Evolutionary conservation across 352 stramenopile genomes (phyloP), one percentile per base, ranked within the genome.

Genomic region (Phytopythium sindhum): DNA sequence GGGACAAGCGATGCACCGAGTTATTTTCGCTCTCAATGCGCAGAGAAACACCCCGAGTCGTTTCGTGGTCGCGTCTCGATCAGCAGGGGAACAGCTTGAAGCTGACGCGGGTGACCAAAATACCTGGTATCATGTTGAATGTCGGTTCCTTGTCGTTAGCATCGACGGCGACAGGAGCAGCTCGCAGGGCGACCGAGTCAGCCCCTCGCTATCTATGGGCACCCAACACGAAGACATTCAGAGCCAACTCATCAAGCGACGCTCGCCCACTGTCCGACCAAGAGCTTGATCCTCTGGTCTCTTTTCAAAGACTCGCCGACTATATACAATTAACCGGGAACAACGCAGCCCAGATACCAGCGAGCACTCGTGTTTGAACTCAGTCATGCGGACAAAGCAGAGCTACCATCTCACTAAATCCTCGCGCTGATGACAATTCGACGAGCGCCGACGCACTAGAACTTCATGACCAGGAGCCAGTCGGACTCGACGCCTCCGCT

Each of bases 401-500:
- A 39, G 33, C 33, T 14, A 45, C 39, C 15, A 11, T n/a, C 1
- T n/a, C 39, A n/a, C 41, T 7, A 47, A 23, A 23, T 7, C 15
- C 19, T 9, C 15, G 1, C 11, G 10, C 11, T 42, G 37, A 42
- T 11, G 4, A 42, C 37, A 42, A 19, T 14, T 15, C 9, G 14
- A 4, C 4, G 37, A 19, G 14, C 37, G 37, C 2, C 14, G 2
- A n/a, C 6, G 4, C 19, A 2, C 7, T 51, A 51, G 10, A 51
- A 29, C n/a, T 29, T 8, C 21, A 51, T 23, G 23, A 65, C 55
- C 19, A 74, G 33, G n/a, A 74, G 55, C 60, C 67, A 70, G 41
- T 74, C 67, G 28, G 60, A 15, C 37, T 70, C 67, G 12, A 74
- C 51, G 21, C 59, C 41, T 6, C 60, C 64, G n/a, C 39, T 44